Evolutionary conservation across 805 yeast species (phyloP).

Genomic region (Saccharomycopsis sp.): DNA sequence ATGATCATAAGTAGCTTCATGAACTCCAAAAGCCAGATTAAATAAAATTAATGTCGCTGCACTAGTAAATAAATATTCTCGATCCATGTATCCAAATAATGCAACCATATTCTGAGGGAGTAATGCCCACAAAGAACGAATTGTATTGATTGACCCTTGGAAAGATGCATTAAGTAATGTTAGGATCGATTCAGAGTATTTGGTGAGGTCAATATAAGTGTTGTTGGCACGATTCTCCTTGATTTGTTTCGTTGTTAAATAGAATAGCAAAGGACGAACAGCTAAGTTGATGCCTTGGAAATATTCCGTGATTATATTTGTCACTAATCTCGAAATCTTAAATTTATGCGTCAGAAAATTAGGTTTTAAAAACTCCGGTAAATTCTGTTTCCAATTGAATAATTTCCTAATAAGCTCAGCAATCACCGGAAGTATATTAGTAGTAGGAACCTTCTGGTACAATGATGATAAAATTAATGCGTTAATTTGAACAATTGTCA

Average conservation of each 20-base stretch:
- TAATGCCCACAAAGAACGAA: slow-evolving; percentile 66
- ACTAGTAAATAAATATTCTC: slow-evolving; percentile 73
- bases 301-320: slow-evolving; percentile 75
- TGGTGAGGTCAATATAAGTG: slow-evolving; percentile 55
- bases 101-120: slow-evolving; percentile 80
- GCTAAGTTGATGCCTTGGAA: slow-evolving; percentile 78
- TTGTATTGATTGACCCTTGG: slow-evolving; percentile 73
- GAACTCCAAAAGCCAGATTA: slow-evolving; percentile 76
- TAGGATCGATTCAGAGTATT: slow-evolving; percentile 61
- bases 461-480: slow-evolving; percentile 63
- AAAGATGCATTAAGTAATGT: slow-evolving; percentile 67
- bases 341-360: slow-evolving; percentile 46
- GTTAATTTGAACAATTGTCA: slow-evolving; percentile 70
- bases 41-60: slow-evolving; percentile 67
- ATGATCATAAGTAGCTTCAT: slow-evolving; percentile 65
- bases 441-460: slow-evolving; percentile 68
- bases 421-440: slow-evolving; percentile 69
- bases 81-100: slow-evolving; percentile 78
- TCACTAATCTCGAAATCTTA: slow-evolving; percentile 56
- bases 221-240: slow-evolving; percentile 41
- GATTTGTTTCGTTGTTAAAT: slow-evolving; percentile 63
- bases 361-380: slow-evolving; percentile 59
- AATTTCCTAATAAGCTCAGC: slow-evolving; percentile 62
- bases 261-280: slow-evolving; percentile 68
- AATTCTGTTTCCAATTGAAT: slow-evolving; percentile 56